Evolutionary conservation across 805 yeast species (phyloP), one percentile per base, ranked within the genome.

Genomic region (Candida ascalaphidarum): DNA sequence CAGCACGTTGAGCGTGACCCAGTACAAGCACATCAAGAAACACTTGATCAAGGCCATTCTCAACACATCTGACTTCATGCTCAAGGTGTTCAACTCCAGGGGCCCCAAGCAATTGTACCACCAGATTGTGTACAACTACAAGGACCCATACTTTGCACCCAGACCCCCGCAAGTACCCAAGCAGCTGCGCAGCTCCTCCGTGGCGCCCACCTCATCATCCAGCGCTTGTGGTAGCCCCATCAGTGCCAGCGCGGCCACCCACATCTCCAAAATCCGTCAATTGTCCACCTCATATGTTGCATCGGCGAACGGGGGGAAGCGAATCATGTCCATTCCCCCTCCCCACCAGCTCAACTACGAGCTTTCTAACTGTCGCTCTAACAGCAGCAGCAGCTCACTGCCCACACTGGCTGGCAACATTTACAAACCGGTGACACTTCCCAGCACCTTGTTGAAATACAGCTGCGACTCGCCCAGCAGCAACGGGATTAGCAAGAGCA

Each of bases 71-170:
- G 60, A 55, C 13, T 50, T 41, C 27, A 34, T 52, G 10, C 39
- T 52, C 24, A 37, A 39, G 16, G 40, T 50, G 17, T 54, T 55
- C 32, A 40, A 42, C 28, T 36, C 52, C 11, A 39, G 39, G 23
- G 61, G 61, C 18, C 55, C 58, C 4, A 55, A 47, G 34, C 46
- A 36, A 26, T 37, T 56, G 10, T 50, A 36, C 37, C 33, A 30
- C 11, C 34, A 27, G 16, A 28, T 38, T 11, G 17, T 13, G 12
- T 4, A 5, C 23, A 22, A 9, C 6, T 13, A 22, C 11, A 12
- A 12, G 7, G 23, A 22, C 15, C 22, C 12, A 5, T n/a, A 20
- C n/a, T n/a, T 12, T n/a, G n/a, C n/a, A n/a, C n/a, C n/a, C n/a
- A n/a, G n/a, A n/a, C n/a, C n/a, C n/a, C n/a, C n/a, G n/a, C n/a